These are phyloP conservation scores for Erythrobasidium hasegawianum DNA, from an alignment of 1,284 basidiomycete species.

Conservation along the genomic window DNA sequence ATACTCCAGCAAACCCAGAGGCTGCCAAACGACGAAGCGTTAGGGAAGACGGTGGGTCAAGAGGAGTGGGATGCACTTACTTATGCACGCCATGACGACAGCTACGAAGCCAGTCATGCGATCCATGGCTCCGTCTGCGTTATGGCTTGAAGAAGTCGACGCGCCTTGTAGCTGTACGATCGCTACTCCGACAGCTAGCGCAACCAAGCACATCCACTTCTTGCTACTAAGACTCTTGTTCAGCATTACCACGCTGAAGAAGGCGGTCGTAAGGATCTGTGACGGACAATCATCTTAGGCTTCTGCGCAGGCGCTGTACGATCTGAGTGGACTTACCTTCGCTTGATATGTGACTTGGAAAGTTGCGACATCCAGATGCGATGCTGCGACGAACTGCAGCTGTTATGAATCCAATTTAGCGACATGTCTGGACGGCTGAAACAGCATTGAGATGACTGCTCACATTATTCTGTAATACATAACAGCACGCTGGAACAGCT, in stretches of 20 bases:
- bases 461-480: constrained; percentile 87
- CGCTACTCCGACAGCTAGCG: constrained; percentile 84
- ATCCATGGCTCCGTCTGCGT: constrained; percentile 60
- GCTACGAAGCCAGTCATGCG: constrained; percentile 77
- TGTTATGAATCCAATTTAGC: constrained; percentile 4
- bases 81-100: constrained; percentile 86
- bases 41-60: too few relatives aligned
- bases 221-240: constrained; percentile 67
- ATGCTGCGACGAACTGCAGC: constrained; percentile 87
- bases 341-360: constrained; percentile 92
- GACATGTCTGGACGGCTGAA: not conserved
- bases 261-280: constrained; percentile 85
- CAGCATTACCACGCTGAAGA: constrained; percentile 85
- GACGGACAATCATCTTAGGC: not conserved
- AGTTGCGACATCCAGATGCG: constrained; percentile 87
- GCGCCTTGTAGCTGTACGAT: constrained; percentile 80
- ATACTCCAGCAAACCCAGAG: constrained; percentile 94
- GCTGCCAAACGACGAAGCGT: constrained; percentile 46
- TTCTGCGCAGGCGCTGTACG: too few relatives aligned
- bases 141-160: constrained; percentile 35
- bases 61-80: constrained; percentile 7
- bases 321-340: constrained; percentile 54
- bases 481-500: constrained; percentile 91
- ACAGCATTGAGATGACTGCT: constrained; percentile 6
- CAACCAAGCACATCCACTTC: constrained; percentile 79